Base-by-base conservation (phyloP, 1,284 basidiomycete species). In the Melampsora allii-populina region DNA sequence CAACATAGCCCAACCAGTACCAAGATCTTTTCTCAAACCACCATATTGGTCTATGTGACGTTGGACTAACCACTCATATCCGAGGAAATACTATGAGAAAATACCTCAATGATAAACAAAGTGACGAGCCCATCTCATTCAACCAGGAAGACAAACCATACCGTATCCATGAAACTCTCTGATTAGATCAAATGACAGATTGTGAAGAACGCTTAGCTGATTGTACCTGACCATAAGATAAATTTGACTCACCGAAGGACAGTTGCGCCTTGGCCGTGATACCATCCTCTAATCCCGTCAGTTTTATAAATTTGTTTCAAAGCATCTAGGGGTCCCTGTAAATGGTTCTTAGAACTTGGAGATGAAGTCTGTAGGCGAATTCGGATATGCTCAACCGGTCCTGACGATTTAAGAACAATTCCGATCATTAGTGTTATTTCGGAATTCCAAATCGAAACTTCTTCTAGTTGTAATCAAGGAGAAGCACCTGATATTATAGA, bases 331-430 rank as follows among this genome's bases (percentile, higher is more conserved):
- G 68, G 68, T 31, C 60, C 60, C 21, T 21, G 4, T 6, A 48
- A 45, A 24, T 48, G 67, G n/a, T 24, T 3, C 14, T 77, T 67
- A 1, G 76, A 71, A 56, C 19, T 27, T 21, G 50, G 50, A 14
- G 77, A 78, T 69, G 81, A 79, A 17, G 80, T 79, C 75, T 82
- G 81, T 6, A 82, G 61, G 89, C 94, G 90, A 79, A 98, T 98
- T 85, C 95, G 91, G 79, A 98, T 93, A 81, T 98, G 94, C 82
- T 98, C 95, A 14, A 98, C 93, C 1, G 95, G 95, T 1, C 93
- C 92, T 74, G 6, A 17, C 48, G 48, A 50, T 19, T 14, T 14
- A 14, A 42, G 9, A 42, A 42, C 9, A 42, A 42, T 42, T 42
- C 12, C 1, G 12, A 42, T 42, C 39, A 42, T 2, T 42, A 12